These are phyloP conservation scores for Verbena officinalis DNA, from an alignment of 257 asterid species.

Conservation along the genomic window DNA sequence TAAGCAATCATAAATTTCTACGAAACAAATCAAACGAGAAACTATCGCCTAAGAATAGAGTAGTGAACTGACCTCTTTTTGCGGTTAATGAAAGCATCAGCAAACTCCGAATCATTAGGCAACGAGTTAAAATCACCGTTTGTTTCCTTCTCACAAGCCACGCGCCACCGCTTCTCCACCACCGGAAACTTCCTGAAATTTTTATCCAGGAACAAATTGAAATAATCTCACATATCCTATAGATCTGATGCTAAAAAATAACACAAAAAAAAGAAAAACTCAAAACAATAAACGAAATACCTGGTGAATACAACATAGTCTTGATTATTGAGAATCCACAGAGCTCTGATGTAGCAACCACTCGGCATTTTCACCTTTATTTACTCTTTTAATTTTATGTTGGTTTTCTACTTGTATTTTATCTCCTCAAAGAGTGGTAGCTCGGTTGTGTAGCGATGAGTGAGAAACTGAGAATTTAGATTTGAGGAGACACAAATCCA, in stretches of 20 bases:
- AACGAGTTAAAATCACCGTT: constrained; percentile 36
- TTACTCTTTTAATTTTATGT: neutral
- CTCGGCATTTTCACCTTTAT: constrained; percentile 49
- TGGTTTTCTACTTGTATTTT: neutral
- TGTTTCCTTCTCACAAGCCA: constrained; percentile 53
- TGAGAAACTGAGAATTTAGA: constrained; percentile 25
- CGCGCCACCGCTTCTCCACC: constrained; percentile 94
- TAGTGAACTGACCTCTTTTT: constrained; percentile 56
- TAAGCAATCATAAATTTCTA: neutral
- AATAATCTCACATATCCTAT: constrained; percentile 11
- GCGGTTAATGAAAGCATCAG: constrained; percentile 78
- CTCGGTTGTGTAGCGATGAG: constrained; percentile 15
- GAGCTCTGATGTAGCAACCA: constrained; percentile 87
- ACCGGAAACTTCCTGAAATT: constrained; percentile 79
- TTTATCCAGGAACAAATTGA: neutral
- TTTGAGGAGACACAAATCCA: constrained; percentile 3
- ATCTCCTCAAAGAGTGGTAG: neutral
- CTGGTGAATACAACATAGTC: constrained; percentile 81
- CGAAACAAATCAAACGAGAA: constrained; percentile 4
- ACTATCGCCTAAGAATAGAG: neutral
- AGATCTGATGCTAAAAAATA: constrained; percentile 21
- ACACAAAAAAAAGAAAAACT: neutral
- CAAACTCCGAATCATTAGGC: constrained; percentile 70
- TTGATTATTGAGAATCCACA: constrained; percentile 90
- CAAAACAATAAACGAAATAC: constrained; percentile 33